These are phyloP conservation scores for Litsea cubeba DNA, from an alignment of 164 flowering plant species.

Conservation along the genomic window DNA sequence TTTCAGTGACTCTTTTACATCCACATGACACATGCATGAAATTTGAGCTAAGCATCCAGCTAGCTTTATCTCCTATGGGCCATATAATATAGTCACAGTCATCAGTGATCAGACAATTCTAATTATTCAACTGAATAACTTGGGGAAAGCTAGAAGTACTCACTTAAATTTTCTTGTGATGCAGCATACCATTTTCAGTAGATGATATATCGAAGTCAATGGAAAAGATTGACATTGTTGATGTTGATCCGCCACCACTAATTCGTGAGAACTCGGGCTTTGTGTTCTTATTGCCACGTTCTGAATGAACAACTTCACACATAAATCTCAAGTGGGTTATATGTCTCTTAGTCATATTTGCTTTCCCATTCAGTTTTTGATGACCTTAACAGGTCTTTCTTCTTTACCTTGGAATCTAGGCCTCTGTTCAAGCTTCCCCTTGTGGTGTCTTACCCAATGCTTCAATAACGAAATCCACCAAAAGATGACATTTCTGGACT, in stretches of 20 bases:
- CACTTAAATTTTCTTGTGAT: conserved; percentile 2
- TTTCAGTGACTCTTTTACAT: not conserved
- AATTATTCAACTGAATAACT: too few relatives aligned
- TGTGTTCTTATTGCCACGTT: conserved; percentile 74
- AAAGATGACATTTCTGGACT: not conserved
- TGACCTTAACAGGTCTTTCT: not conserved
- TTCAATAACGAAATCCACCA: not conserved
- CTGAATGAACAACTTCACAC: conserved; percentile 27
- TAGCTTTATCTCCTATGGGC: not conserved
- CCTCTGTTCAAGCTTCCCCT: not conserved
- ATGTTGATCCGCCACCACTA: conserved; percentile 85
- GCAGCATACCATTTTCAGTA: conserved; percentile 96
- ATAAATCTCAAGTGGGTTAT: too few relatives aligned
- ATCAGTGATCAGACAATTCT: too few relatives aligned
- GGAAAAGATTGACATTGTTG: conserved; percentile 76
- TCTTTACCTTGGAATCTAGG: not conserved
- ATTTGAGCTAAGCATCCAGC: not conserved
- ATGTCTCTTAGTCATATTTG: not conserved
- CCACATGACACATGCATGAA: not conserved
- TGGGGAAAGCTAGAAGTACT: not conserved
- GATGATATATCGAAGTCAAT: conserved; percentile 95
- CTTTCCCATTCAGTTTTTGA: not conserved
- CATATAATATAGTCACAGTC: too few relatives aligned
- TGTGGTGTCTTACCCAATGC: not conserved
- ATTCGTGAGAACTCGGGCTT: conserved; percentile 93